Conservation (phyloP, 805 yeast genomes). For the Ogataea nonfermentans region DNA sequence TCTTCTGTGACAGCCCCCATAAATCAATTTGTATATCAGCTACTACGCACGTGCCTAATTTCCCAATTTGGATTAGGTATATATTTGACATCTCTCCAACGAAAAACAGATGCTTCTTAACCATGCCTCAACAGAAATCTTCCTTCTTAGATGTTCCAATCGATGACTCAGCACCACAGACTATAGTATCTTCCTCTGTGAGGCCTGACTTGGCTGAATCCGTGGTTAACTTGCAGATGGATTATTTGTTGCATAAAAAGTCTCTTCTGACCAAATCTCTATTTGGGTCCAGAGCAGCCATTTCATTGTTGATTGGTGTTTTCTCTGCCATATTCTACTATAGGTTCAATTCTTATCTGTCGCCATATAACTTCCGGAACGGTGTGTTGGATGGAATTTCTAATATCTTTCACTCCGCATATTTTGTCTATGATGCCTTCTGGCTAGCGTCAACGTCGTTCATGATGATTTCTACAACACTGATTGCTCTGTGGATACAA, state of each 20-base stretch:
- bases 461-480: conserved; percentile 38
- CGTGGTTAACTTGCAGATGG: conserved; percentile 61
- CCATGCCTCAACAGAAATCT: conserved; percentile 41
- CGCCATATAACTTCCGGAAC: conserved; percentile 24
- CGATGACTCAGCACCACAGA: conserved; percentile 49
- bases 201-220: conserved; percentile 60
- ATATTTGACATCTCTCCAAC: conserved; percentile 1
- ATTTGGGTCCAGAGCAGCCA: conserved; percentile 46
- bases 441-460: conserved; percentile 40
- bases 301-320: conserved; percentile 27
- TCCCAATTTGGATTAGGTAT: conserved; percentile 12
- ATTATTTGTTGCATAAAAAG: conserved; percentile 50
- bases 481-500: conserved; percentile 39
- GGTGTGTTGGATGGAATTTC: conserved; percentile 11
- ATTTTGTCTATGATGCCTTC: conserved; percentile 29
- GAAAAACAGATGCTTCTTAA: not conserved
- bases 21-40: no score
- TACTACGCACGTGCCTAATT: conserved; percentile 22
- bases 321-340: conserved; percentile 20
- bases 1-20: no score
- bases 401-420: conserved; percentile 18
- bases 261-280: conserved; percentile 44
- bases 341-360: conserved; percentile 23
- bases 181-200: conserved; percentile 47
- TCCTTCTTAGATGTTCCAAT: conserved; percentile 55